Percentiles rank a stretch among this genome's conserved stretches.
Evolutionary conservation across 495 filamentous ascomycete genomes (phyloP).

Genomic region (Trichoderma erinaceum): DNA sequence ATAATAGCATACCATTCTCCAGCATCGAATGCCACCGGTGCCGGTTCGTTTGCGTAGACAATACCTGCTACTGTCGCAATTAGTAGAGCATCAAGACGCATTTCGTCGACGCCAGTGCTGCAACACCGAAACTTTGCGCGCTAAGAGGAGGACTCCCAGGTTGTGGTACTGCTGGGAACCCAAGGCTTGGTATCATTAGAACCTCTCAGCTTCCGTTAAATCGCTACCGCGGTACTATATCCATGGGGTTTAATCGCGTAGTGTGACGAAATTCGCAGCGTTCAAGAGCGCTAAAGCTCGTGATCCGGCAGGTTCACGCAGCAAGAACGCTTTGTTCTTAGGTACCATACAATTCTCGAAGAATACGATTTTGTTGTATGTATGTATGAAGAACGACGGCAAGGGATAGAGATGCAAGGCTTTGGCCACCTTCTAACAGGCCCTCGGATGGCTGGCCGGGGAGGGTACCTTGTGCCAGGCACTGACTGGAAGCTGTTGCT

Average conservation of each 20-base stretch:
- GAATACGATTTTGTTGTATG: neutral
- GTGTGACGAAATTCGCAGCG: neutral
- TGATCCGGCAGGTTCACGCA: neutral
- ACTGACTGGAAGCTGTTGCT: neutral
- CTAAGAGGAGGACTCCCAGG: neutral
- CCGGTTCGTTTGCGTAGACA: constrained; percentile 7
- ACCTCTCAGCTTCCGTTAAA: neutral
- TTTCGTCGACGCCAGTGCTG: neutral
- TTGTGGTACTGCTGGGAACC: neutral
- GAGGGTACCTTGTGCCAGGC: neutral
- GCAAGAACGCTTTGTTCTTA: neutral
- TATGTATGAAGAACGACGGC: neutral
- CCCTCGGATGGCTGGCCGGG: constrained; percentile 2
- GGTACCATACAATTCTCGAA: neutral
- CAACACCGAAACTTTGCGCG: neutral
- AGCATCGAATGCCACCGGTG: constrained; percentile 11
- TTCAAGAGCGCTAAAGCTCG: neutral
- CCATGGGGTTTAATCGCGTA: neutral
- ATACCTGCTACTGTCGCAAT: neutral
- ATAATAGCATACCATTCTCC: constrained; percentile 4
- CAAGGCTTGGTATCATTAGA: neutral
- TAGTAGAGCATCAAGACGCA: constrained; percentile 1
- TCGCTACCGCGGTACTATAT: neutral
- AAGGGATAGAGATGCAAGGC: neutral
- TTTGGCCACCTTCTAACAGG: neutral